Base-by-base conservation (phyloP, 1,284 basidiomycete genomes). In the Heliocybe sulcata region DNA sequence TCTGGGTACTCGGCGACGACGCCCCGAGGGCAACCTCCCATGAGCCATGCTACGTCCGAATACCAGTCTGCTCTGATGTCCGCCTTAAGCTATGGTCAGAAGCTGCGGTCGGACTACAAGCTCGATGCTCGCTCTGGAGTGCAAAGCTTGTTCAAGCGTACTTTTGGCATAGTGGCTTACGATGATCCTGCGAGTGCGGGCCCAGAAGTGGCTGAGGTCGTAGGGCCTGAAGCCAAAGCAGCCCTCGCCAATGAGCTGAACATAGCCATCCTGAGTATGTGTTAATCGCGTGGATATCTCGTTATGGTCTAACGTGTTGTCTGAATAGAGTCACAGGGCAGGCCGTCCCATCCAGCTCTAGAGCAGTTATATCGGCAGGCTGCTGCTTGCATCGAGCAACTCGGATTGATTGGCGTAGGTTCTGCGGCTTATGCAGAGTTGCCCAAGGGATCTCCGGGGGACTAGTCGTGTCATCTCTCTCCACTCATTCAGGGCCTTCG, bases 401-500 rank as follows among this genome's bases (percentile, higher is more conserved):
- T 92, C 11, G 90, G 85, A 1, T 64, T 87, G 48, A 65, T 81
- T 55, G 87, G 88, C 9, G 77, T 80, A 10, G 91, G 90, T 6
- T 71, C 79, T 29, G 90, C 90, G 33, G 90, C 87, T 22, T 90
- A 89, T 67, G 86, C 87, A 20, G 89, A 93, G 60, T 79, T 91
- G 70, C 72, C 78, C 26, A 81, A 77, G 60, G 89, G 92, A 64
- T 77, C 92, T 59, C 67, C 88, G 57, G 72, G 73, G 8, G 33
- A 52, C 14, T 25, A 49, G 27, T 25, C 23, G 11, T 49, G 20
- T n/a, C 25, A 4, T 6, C 38, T 8, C 19, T 42, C 12, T 42
- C 38, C 4, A 20, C 6, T 6, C 38, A 42, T 4, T 42, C 19
- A 42, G 16, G 38, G 38, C 12, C 16, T 42, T 42, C 8, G 29